Evolutionary conservation across 2,329 filamentous ascomycete genomes (phyloP).

Genomic region (Chrysoporthe deuterocubensis): DNA sequence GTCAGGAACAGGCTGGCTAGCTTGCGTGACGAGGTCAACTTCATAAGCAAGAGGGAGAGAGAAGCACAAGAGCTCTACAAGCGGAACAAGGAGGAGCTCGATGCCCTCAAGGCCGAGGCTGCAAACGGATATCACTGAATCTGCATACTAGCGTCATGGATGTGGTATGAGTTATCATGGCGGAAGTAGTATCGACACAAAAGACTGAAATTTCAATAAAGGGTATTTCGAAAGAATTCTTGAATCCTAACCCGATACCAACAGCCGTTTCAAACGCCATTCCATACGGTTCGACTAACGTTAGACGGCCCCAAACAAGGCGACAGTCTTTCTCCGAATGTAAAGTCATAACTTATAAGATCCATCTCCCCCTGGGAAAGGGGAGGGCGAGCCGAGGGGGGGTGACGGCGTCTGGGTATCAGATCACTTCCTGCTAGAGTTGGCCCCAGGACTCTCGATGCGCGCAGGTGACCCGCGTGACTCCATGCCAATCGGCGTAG

Average conservation of each 20-base stretch:
- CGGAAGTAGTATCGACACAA: neutral
- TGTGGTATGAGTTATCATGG: neutral
- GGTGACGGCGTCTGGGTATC: neutral
- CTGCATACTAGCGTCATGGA: neutral
- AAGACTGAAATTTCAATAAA: neutral
- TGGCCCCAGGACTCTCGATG: slow-evolving; percentile 15
- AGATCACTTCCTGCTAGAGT: slow-evolving; percentile 13
- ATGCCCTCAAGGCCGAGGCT: slow-evolving; percentile 53
- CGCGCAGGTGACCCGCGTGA: slow-evolving; percentile 19
- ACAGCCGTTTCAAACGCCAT: neutral
- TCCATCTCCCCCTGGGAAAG: neutral
- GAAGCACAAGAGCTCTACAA: slow-evolving; percentile 90
- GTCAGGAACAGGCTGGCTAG: slow-evolving; percentile 72
- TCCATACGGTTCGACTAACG: neutral
- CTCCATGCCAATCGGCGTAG: slow-evolving; percentile 17
- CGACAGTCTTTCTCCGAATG: neutral
- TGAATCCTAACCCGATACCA: neutral
- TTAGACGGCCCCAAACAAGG: neutral
- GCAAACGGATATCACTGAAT: slow-evolving; percentile 45
- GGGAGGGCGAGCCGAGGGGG: neutral
- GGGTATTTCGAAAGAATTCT: slow-evolving; percentile 1
- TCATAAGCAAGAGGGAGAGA: slow-evolving; percentile 79
- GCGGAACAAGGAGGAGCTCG: slow-evolving; percentile 76
- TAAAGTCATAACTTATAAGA: slow-evolving; percentile 9
- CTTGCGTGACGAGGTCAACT: slow-evolving; percentile 81